A percentile compares a stretch with the other conserved stretches of the same genome.
phyloP scores from a whole-genome alignment of 225 moss, liverwort and hornwort species.

The Pleurozium schreberi region DNA sequence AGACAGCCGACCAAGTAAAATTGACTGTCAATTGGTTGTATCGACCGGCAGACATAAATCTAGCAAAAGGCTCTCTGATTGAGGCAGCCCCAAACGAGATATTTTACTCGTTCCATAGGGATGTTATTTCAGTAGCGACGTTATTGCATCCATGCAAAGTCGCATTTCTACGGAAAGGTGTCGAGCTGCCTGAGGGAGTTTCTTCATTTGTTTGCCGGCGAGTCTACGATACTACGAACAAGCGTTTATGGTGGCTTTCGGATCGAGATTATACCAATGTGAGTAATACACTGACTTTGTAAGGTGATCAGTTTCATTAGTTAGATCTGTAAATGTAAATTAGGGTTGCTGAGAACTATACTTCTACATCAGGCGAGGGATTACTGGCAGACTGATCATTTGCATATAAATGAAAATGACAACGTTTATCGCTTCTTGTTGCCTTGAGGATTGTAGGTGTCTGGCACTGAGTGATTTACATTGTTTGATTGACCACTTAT shows the following conservation, averaged over 20 bases:
- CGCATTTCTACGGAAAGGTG: conserved; percentile 78
- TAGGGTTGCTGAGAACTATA: neutral
- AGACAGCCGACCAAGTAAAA: conserved; percentile 49
- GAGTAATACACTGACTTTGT: conserved; percentile 23
- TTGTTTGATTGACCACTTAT: neutral
- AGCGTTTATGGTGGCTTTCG: conserved; percentile 97
- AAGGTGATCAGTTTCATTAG: neutral
- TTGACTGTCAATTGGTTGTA: conserved; percentile 90
- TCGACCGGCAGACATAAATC: conserved; percentile 61
- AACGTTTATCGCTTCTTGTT: neutral
- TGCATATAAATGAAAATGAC: neutral
- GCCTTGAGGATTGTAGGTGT: neutral
- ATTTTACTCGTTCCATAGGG: conserved; percentile 97
- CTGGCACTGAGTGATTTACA: neutral
- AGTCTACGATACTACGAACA: conserved; percentile 75
- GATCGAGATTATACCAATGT: conserved; percentile 98
- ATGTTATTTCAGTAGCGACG: conserved; percentile 86
- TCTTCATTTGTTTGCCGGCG: conserved; percentile 74
- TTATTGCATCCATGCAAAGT: conserved; percentile 95
- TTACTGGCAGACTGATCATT: neutral
- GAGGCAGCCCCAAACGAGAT: conserved; percentile 97
- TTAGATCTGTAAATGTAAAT: neutral
- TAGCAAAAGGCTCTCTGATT: conserved; percentile 69
- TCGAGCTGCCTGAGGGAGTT: conserved; percentile 62
- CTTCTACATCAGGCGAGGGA: neutral